These are phyloP conservation scores for Chlamydomonas sp. DNA, from an alignment of 139 green algal species.

Conservation along the genomic window DNA sequence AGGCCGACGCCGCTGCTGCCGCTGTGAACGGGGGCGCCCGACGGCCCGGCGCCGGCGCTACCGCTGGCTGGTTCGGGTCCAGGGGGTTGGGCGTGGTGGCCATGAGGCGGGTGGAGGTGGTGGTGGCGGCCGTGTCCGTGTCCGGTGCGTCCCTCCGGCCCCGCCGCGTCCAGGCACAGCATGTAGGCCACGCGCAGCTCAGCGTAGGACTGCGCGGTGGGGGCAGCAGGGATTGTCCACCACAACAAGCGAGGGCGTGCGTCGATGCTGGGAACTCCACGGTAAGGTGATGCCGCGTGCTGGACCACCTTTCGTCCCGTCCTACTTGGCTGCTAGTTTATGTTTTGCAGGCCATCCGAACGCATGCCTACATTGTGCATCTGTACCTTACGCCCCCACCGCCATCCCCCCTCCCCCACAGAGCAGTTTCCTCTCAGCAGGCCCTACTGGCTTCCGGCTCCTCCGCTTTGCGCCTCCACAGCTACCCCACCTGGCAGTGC, in stretches of 20 bases:
- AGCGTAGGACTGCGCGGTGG: slow-evolving; percentile 18
- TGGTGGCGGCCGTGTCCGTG: neutral
- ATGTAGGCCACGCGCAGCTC: slow-evolving; percentile 39
- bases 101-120: neutral
- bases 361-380: neutral
- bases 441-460: neutral
- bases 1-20: too few relatives aligned
- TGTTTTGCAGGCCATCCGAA: too few relatives aligned
- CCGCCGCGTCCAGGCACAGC: slow-evolving; percentile 29
- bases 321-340: neutral
- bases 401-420: neutral
- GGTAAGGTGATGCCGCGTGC: neutral
- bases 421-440: neutral
- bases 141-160: neutral
- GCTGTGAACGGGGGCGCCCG: too few relatives aligned
- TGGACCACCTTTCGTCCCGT: neutral
- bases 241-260: neutral
- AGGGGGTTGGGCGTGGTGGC: too few relatives aligned
- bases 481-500: slow-evolving; percentile 31
- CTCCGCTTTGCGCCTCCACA: too few relatives aligned
- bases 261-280: too few relatives aligned
- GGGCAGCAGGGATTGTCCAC: too few relatives aligned
- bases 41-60: too few relatives aligned
- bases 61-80: too few relatives aligned
- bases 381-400: neutral